Evolutionary conservation across 2,329 filamentous ascomycete genomes (phyloP), one percentile per base, ranked within the genome.

Genomic region (Colletotrichum falcatum): DNA sequence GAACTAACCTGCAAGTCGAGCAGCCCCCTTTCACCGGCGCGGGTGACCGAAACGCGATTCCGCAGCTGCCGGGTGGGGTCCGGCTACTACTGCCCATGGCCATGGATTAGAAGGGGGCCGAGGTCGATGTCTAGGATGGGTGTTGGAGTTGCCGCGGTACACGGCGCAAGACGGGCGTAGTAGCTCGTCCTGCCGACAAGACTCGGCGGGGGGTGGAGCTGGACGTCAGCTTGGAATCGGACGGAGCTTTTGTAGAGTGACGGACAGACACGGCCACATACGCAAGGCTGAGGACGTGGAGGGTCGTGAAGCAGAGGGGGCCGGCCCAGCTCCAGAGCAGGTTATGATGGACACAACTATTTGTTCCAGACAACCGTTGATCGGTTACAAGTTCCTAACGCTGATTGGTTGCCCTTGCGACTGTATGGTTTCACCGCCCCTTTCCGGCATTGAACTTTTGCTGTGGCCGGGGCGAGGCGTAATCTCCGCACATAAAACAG

Each of bases 1-100:
- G 51, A 4, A 51, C 64, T 60, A 35, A 73, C 73, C 59, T 73
- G 73, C 68, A 72, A 42, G 68, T 65, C 11, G 44, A 44, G 53
- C 72, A 74, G 12, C 72, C 67, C 23, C 28, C 39, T 20, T 20
- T 39, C 2, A 26, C 44, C 12, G n/a, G 59, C 16, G 16, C 23
- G n/a, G 59, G 35, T 16, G 59, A 37, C 9, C 5, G 46, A 37
- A n/a, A n/a, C 33, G 26, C n/a, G 30, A 18, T n/a, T 51, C 44
- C 59, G 33, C n/a, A 28, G 9, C n/a, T 28, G 39, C 44, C 46
- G 20, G 59, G 46, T 61, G 59, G 59, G 20, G 59, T 49, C 23
- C 33, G 44, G 33, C 44, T 35, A 39, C 59, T 35, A 39, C n/a
- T 26, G 23, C 59, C 49, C 59, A 61, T 61, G 30, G 33, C 59